Evolutionary conservation across 1,139 yeast genomes (phyloP).

Genomic region (Kurtzmaniella natalensis): DNA sequence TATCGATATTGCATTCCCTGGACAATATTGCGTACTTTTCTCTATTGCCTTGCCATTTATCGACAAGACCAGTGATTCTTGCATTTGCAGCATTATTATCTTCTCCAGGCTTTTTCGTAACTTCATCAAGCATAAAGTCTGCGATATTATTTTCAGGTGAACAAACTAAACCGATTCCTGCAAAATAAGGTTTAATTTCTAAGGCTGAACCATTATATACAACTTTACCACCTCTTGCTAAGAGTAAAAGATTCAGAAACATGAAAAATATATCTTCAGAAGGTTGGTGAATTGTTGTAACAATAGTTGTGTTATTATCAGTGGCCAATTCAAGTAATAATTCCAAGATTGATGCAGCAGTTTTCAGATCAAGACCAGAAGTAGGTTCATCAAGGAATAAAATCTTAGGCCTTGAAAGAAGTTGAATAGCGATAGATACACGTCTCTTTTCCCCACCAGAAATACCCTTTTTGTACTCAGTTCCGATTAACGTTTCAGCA

Average conservation of each 20-base stretch:
- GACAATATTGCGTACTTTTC: too few relatives aligned
- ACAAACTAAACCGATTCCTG: slow-evolving; percentile 43
- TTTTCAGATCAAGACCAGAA: slow-evolving; percentile 79
- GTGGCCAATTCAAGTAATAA: slow-evolving; percentile 55
- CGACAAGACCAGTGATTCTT: slow-evolving; percentile 33
- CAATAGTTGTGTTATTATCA: slow-evolving; percentile 61
- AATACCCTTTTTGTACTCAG: slow-evolving; percentile 67
- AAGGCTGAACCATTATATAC: slow-evolving; percentile 54
- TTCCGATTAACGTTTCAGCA: slow-evolving; percentile 73
- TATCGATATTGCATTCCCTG: slow-evolving; percentile 16
- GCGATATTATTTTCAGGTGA: slow-evolving; percentile 66
- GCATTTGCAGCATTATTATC: slow-evolving; percentile 23
- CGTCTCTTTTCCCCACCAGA: slow-evolving; percentile 87
- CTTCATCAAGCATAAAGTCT: slow-evolving; percentile 67
- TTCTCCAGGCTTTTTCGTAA: slow-evolving; percentile 44
- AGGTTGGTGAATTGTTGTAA: slow-evolving; percentile 85
- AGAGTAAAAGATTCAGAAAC: slow-evolving; percentile 63
- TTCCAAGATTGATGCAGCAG: slow-evolving; percentile 65
- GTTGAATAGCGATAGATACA: slow-evolving; percentile 76
- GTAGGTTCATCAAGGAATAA: slow-evolving; percentile 84
- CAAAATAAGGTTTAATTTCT: slow-evolving; percentile 42
- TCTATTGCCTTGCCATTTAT: slow-evolving; percentile 31
- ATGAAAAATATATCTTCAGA: slow-evolving; percentile 56
- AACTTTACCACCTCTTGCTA: slow-evolving; percentile 71
- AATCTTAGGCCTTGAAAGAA: slow-evolving; percentile 66